Base-by-base conservation (phyloP, 169 alveolate species). In the Plasmodium gallinaceum region DNA sequence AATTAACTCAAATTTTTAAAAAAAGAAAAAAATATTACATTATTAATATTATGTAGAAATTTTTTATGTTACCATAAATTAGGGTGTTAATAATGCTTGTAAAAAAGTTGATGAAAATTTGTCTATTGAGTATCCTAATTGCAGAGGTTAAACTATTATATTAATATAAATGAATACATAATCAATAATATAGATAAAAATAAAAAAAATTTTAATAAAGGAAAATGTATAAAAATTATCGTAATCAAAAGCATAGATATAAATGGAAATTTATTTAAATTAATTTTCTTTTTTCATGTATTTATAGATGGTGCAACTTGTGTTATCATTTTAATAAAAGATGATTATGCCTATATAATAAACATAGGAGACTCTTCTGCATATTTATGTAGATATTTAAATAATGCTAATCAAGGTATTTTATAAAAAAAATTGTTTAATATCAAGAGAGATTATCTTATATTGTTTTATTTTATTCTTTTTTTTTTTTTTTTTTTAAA, bases 331-430 rank as follows among this genome's bases (percentile, higher is more conserved):
- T 88, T 95, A 65, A 48, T 95, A 52, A 83, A 76, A 45, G 88
- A 86, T 45, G 85, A 72, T 12, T 90, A 76, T 46, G 94, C 93
- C 37, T 95, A 66, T 91, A 85, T 95, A 16, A 88, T 94, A 42
- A 92, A 95, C 72, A 88, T 95, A 80, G 97, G 97, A 24, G 97
- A 95, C 57, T 94, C 97, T 14, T 93, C 95, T 26, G 97, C 97
- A 0, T 94, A 93, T 64, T 70, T 95, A 7, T 94, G 96, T 72
- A 73, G 95, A 48, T 78, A 46, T n/a, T 24, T 65, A 74, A 75
- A 75, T 48, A 87, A 65, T 68, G 20, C 78, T 8, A 64, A 87
- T 68, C 70, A 52, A 58, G 83, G 80, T 75, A 61, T 16, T 37
- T 54, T 58, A 18, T 20, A 48, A 14, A 48, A 43, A 54, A 12